Evolutionary conservation across 2,329 filamentous ascomycete genomes (phyloP).

Genomic region (Trichoderma sp.): DNA sequence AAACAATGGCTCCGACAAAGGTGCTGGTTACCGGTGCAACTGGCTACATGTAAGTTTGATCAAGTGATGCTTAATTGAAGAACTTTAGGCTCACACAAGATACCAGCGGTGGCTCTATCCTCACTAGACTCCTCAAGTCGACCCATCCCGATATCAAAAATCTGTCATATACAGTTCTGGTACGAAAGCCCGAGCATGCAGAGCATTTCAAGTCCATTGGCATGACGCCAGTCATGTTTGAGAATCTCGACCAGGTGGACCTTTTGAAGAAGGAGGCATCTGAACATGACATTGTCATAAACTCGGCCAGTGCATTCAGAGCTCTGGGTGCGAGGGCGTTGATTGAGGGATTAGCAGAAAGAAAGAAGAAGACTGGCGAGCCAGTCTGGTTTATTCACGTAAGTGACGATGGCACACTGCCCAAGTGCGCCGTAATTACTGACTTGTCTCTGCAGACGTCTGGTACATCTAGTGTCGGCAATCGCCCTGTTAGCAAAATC

Average conservation of each 20-base stretch:
- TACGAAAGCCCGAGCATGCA: conserved; percentile 33
- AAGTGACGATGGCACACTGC: conserved; percentile 23
- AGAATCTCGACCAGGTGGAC: conserved; percentile 29
- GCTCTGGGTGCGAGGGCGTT: conserved; percentile 41
- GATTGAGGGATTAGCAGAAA: conserved; percentile 43
- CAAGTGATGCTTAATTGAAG: background rate
- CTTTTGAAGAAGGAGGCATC: conserved; percentile 27
- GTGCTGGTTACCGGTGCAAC: conserved; percentile 33
- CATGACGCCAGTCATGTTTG: conserved; percentile 29
- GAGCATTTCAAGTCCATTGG: conserved; percentile 27
- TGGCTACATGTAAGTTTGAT: conserved; percentile 30
- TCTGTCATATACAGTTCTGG: conserved; percentile 27
- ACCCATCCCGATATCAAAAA: conserved; percentile 25
- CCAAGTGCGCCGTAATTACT: background rate
- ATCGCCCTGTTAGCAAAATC: conserved; percentile 40
- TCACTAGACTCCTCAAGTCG: conserved; percentile 29
- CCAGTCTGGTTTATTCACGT: conserved; percentile 43
- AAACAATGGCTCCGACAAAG: conserved; percentile 25
- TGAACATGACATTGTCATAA: conserved; percentile 43
- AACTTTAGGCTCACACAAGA: background rate
- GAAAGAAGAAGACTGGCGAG: conserved; percentile 37
- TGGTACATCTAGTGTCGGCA: conserved; percentile 47
- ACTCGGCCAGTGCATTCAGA: conserved; percentile 44
- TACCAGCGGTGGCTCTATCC: conserved; percentile 31
- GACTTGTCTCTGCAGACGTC: conserved; percentile 33